These are phyloP conservation scores for Eucalyptus brandiana DNA, from an alignment of 345 rosid species.

Conservation along the genomic window DNA sequence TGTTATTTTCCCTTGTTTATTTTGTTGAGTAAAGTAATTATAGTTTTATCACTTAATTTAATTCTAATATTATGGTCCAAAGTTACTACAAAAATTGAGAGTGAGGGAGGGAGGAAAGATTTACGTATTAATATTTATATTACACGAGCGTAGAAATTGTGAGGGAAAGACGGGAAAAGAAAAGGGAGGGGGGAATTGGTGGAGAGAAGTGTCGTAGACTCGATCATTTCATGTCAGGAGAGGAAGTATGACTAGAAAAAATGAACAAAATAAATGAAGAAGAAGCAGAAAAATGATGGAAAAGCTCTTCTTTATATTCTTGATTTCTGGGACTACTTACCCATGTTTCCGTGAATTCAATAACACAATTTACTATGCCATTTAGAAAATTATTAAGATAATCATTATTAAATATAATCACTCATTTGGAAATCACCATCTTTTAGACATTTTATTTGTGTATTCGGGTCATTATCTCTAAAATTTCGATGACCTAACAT, in stretches of 20 bases:
- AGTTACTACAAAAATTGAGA: neutral
- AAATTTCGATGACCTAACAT: no score
- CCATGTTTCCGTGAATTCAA: neutral
- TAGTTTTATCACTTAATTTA: neutral
- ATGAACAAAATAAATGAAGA: no score
- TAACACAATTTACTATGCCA: no score
- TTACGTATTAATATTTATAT: neutral
- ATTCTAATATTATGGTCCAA: neutral
- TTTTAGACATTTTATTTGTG: no score
- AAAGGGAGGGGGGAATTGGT: neutral
- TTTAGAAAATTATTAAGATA: no score
- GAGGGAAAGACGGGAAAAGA: neutral
- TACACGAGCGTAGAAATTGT: neutral
- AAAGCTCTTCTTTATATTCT: neutral
- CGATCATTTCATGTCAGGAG: no score
- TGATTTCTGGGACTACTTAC: neutral
- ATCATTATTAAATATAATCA: no score
- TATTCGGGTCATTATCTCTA: no score
- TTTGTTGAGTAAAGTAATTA: neutral
- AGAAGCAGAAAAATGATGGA: neutral
- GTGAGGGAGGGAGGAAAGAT: neutral
- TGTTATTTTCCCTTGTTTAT: no score
- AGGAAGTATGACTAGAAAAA: neutral
- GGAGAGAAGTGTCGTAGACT: neutral
- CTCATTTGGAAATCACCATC: neutral